Percentiles rank a stretch among this genome's conserved stretches.
These are phyloP conservation scores for Vaccinium vitisidaea DNA, from an alignment of 148 eudicot species.

Conservation along the genomic window DNA sequence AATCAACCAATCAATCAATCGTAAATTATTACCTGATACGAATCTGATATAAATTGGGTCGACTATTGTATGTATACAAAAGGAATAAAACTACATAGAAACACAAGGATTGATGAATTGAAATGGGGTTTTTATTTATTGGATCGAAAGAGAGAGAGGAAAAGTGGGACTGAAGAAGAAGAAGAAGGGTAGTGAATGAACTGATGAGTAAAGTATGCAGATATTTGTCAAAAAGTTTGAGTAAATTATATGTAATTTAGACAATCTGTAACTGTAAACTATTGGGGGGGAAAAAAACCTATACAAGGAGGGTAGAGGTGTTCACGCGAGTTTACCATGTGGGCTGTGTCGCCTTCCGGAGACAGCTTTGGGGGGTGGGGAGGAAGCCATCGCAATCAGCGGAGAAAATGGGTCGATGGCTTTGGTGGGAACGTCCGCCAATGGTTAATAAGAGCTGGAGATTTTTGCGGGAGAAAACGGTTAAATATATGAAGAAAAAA, in stretches of 20 bases:
- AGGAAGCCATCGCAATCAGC: background rate
- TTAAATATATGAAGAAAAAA: background rate
- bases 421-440: background rate
- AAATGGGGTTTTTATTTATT: background rate
- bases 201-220: background rate
- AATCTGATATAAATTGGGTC: background rate
- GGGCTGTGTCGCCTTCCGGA: background rate
- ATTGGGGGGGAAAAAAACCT: background rate
- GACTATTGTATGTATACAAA: background rate
- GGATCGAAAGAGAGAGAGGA: constrained; percentile 1
- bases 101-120: background rate
- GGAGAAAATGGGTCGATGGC: background rate
- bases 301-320: background rate
- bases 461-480: background rate
- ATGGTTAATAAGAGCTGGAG: background rate
- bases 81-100: background rate
- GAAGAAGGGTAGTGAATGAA: background rate
- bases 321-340: background rate
- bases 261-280: background rate
- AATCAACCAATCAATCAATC: background rate
- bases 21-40: background rate
- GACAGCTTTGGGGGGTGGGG: background rate
- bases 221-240: background rate
- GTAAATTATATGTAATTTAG: background rate
- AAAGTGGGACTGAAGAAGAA: background rate